These are phyloP conservation scores for Brasilioporus rufonigricans DNA, from an alignment of 768 basidiomycete genomes.

Conservation along the genomic window DNA sequence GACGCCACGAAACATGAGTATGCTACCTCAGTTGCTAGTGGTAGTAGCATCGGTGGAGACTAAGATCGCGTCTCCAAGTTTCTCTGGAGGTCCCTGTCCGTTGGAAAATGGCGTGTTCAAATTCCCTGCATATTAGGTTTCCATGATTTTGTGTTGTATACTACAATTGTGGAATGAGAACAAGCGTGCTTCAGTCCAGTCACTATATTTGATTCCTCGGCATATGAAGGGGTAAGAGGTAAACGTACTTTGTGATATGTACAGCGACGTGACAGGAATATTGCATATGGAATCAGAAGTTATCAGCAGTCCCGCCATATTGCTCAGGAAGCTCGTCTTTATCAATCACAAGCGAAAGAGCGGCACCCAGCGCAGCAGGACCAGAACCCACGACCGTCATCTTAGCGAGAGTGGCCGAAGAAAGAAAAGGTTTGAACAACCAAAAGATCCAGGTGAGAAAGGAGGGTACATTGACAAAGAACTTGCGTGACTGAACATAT, in stretches of 20 bases:
- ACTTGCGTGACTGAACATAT: slow-evolving; percentile 58
- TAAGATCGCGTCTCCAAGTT: slow-evolving; percentile 1
- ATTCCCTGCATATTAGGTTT: no score
- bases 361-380: slow-evolving; percentile 53
- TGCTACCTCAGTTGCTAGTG: slow-evolving; percentile 40
- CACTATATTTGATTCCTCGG: no score
- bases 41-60: slow-evolving; percentile 32
- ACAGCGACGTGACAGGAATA: neutral
- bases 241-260: no score
- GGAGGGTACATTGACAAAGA: slow-evolving; percentile 79
- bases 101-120: no score
- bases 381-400: slow-evolving; percentile 76
- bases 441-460: slow-evolving; percentile 82
- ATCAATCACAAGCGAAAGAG: slow-evolving; percentile 57
- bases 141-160: no score
- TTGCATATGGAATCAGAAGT: slow-evolving; percentile 37
- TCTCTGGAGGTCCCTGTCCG: no score
- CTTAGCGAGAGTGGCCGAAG: slow-evolving; percentile 74
- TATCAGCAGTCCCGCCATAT: slow-evolving; percentile 68
- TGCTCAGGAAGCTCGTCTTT: slow-evolving; percentile 57
- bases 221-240: no score
- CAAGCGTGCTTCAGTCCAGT: no score
- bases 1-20: slow-evolving; percentile 42
- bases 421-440: slow-evolving; percentile 68
- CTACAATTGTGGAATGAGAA: no score